Evolutionary conservation across 106 monocot species (phyloP), one percentile per base, ranked within the genome.

Genomic region (Acanthochlamys bracteata): DNA sequence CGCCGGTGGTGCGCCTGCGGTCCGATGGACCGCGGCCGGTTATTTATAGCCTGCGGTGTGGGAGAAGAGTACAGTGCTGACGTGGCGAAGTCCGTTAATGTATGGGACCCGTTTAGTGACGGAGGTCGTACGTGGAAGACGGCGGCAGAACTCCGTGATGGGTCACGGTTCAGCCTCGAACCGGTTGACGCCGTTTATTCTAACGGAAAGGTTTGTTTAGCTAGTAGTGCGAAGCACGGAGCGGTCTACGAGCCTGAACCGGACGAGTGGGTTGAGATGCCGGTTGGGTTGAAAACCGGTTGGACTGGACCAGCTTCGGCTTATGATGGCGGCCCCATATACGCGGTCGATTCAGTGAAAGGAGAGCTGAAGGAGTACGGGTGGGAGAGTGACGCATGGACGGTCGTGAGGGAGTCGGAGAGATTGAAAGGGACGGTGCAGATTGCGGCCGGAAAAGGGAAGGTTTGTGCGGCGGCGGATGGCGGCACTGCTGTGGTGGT

Each of bases 1-100:
- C 88, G 93, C 70, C 88, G 93, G 4, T 93, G 93, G 93, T 93
- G 93, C 74, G 89, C 71, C 9, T 69, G 77, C 42, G 82, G n/a
- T n/a, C n/a, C 76, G 0, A 15, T 66, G 60, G 53, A 67, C 61
- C 63, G 45, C 21, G 79, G 72, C 9, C 42, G 27, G 10, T 27
- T 88, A 42, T 93, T 69, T 76, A 22, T 88, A 69, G 79, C 70
- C 23, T 77, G 82, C 71, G 92, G 92, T 16, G 75, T 88, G 68
- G 79, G 82, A 59, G 11, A 64, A 21, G 54, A 58, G 2, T 85
- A 85, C 84, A 59, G 74, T 71, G 13, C 82, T 4, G 70, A 66
- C 20, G 75, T 80, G 42, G 88, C 93, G 7, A 62, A 85, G 21
- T 85, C 83, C 8, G 75, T 61, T 20, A 79, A 80, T 46, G 27